These are phyloP conservation scores for Centella asiatica DNA, from an alignment of 129 eudicot species.

Conservation along the genomic window DNA sequence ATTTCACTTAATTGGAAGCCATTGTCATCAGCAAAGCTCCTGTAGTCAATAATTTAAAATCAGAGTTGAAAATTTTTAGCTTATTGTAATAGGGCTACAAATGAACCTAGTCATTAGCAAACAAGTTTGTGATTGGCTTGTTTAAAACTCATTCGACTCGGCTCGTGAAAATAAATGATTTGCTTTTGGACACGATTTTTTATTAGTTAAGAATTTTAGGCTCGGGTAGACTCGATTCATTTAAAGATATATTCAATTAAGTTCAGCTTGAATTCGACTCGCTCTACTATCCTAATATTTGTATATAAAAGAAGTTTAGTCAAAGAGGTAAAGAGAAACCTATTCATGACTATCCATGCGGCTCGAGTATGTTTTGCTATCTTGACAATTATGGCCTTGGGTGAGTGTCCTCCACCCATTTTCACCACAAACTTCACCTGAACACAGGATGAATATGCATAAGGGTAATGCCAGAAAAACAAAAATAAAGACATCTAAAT, in stretches of 20 bases:
- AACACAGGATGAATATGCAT: neutral
- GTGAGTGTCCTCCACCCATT: slow-evolving; percentile 28
- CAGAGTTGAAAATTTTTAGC: neutral
- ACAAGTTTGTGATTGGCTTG: too few relatives aligned
- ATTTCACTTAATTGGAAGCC: slow-evolving; percentile 15
- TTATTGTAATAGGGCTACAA: neutral
- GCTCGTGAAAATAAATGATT: too few relatives aligned
- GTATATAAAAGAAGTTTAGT: too few relatives aligned
- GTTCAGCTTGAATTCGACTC: too few relatives aligned
- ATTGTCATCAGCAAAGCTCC: slow-evolving; percentile 25
- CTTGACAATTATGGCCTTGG: slow-evolving; percentile 23
- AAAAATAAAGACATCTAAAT: too few relatives aligned
- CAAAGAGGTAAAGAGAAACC: slow-evolving; percentile 31
- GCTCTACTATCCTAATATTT: too few relatives aligned
- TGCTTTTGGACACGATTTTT: too few relatives aligned
- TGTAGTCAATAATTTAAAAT: neutral
- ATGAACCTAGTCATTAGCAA: too few relatives aligned
- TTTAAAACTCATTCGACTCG: too few relatives aligned
- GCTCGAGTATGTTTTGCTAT: slow-evolving; percentile 31
- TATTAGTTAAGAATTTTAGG: too few relatives aligned
- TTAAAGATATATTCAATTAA: too few relatives aligned
- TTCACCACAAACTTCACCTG: slow-evolving; percentile 39
- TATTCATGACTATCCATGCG: slow-evolving; percentile 24
- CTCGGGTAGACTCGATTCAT: too few relatives aligned
- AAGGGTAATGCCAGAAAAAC: neutral